These are phyloP conservation scores for Backusella psychrophila DNA, from an alignment of 192 early-diverging fungal genomes.

Conservation along the genomic window DNA sequence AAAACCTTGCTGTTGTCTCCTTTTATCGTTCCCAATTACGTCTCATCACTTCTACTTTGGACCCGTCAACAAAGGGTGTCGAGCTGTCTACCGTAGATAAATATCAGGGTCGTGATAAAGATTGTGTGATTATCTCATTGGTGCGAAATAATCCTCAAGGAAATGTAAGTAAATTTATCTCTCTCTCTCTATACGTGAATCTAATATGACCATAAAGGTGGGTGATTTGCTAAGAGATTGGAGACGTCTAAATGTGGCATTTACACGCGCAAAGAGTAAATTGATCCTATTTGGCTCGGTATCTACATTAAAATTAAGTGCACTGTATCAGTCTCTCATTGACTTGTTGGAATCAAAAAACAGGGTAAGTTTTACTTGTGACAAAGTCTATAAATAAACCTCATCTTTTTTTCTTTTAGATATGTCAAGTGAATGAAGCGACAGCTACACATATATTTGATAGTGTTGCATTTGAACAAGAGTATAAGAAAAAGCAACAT, in stretches of 20 bases:
- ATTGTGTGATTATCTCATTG: constrained; percentile 85
- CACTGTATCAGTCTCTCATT: constrained; percentile 57
- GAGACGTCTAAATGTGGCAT: constrained; percentile 91
- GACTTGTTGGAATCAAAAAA: constrained; percentile 34
- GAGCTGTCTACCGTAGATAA: constrained; percentile 90
- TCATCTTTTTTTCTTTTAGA: neutral
- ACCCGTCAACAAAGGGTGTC: constrained; percentile 32
- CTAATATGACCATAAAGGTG: constrained; percentile 37
- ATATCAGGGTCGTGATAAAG: constrained; percentile 94
- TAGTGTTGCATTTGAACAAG: neutral
- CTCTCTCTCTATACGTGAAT: neutral
- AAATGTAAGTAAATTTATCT: constrained; percentile 41
- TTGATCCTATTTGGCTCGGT: constrained; percentile 85
- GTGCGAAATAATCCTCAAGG: constrained; percentile 76
- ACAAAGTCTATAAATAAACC: neutral
- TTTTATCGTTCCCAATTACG: constrained; percentile 78
- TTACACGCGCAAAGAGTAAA: constrained; percentile 88
- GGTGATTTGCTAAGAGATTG: constrained; percentile 90
- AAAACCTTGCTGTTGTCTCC: constrained; percentile 79
- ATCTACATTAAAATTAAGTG: constrained; percentile 61
- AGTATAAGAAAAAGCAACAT: neutral
- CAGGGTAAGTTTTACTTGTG: constrained; percentile 36
- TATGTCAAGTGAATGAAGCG: neutral
- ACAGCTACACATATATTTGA: neutral
- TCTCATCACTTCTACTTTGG: constrained; percentile 42